A percentile compares a stretch with the other conserved stretches of the same genome.
Conservation (phyloP, 2,329 filamentous ascomycete species). For the Clonostachys rosea region DNA sequence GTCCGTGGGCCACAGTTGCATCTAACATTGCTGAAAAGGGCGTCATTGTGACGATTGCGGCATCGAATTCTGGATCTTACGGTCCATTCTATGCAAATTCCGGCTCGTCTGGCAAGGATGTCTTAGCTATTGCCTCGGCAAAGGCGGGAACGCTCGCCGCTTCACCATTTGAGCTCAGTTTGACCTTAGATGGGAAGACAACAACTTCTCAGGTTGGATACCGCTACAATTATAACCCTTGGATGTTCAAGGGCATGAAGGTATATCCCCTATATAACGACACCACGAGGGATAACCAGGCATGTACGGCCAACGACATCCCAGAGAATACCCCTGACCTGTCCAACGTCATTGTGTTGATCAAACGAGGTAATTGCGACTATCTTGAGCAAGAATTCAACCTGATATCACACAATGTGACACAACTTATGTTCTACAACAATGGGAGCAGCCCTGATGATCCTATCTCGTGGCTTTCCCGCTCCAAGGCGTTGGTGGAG, state of each 20-base stretch:
- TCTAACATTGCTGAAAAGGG: slow-evolving; percentile 24
- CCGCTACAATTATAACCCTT: slow-evolving; percentile 29
- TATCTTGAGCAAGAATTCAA: slow-evolving; percentile 15
- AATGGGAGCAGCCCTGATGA: slow-evolving; percentile 10
- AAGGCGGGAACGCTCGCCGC: slow-evolving; percentile 29
- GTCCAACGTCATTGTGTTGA: slow-evolving; percentile 14
- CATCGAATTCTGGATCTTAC: slow-evolving; percentile 33
- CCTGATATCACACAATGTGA: slow-evolving; percentile 13
- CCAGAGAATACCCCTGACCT: slow-evolving; percentile 11
- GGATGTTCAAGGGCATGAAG: slow-evolving; percentile 31
- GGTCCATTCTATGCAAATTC: slow-evolving; percentile 31
- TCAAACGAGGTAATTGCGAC: slow-evolving; percentile 20
- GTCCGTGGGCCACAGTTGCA: slow-evolving; percentile 21
- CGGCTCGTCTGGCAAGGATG: slow-evolving; percentile 33
- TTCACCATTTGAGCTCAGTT: slow-evolving; percentile 32
- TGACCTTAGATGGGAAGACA: slow-evolving; percentile 26
- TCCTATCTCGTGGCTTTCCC: slow-evolving; percentile 11
- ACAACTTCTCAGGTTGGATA: slow-evolving; percentile 31
- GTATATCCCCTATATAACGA: slow-evolving; percentile 41
- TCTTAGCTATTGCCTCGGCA: slow-evolving; percentile 37
- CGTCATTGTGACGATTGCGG: slow-evolving; percentile 33
- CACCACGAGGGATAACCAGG: slow-evolving; percentile 39
- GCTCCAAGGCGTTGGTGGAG: slow-evolving; percentile 18
- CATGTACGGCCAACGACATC: slow-evolving; percentile 36
- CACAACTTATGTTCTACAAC: slow-evolving; percentile 8